A percentile compares a stretch with the other conserved stretches of the same genome.
Conservation (phyloP, 108 stramenopile species). For the Cylindrotheca closterium region DNA sequence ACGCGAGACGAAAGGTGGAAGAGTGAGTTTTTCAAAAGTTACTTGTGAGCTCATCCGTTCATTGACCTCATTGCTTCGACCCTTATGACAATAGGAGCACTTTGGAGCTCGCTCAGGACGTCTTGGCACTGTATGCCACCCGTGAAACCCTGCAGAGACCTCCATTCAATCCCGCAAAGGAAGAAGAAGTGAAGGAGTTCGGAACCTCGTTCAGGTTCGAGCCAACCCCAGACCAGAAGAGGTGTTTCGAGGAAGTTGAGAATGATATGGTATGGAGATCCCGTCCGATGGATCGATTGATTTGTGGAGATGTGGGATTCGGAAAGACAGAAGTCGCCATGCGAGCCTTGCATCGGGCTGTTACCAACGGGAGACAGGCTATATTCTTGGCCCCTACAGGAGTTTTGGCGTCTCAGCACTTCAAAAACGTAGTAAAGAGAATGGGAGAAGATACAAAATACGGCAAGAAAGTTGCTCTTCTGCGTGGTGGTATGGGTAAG, state of each 20-base stretch:
- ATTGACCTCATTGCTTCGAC: too few species aligned
- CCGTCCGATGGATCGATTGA: constrained; percentile 94
- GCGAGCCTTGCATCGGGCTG: constrained; percentile 82
- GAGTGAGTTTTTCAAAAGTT: constrained; percentile 7
- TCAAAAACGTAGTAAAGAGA: constrained; percentile 66
- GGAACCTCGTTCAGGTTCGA: constrained; percentile 72
- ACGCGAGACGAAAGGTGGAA: constrained; percentile 74
- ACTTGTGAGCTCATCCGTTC: not conserved
- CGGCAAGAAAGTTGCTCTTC: constrained; percentile 57
- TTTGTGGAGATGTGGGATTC: constrained; percentile 97
- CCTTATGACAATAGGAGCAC: constrained; percentile 43
- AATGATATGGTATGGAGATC: constrained; percentile 94
- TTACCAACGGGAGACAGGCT: constrained; percentile 87
- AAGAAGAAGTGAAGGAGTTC: constrained; percentile 66
- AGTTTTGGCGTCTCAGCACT: constrained; percentile 93
- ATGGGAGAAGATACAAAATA: constrained; percentile 65
- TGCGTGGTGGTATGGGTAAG: constrained; percentile 73
- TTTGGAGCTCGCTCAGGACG: constrained; percentile 76
- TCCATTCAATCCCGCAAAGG: constrained; percentile 68
- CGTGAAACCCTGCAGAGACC: constrained; percentile 61
- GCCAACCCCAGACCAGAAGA: constrained; percentile 86
- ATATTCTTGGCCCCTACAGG: constrained; percentile 93
- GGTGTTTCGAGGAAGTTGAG: constrained; percentile 85
- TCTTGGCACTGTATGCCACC: constrained; percentile 62
- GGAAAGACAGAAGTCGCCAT: constrained; percentile 97